A percentile compares a stretch with the other conserved stretches of the same genome.
Conservation (phyloP, 345 rosid species). For the Capsella bursapastoris region DNA sequence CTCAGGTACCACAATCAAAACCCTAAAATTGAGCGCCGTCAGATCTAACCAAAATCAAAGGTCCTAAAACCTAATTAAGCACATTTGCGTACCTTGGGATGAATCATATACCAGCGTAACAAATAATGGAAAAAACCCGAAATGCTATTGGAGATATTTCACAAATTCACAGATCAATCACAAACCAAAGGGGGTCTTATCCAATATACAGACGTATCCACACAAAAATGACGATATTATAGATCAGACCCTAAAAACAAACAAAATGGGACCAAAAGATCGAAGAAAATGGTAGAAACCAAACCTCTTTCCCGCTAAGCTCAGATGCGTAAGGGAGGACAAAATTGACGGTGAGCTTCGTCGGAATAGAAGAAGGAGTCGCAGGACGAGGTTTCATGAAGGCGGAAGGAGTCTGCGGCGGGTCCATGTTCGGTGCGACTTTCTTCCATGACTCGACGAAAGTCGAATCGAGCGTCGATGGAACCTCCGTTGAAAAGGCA, state of each 20-base stretch:
- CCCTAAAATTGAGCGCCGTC: conserved; percentile 27
- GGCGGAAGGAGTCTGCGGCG: conserved; percentile 76
- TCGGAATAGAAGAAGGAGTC: conserved; percentile 63
- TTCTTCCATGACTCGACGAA: conserved; percentile 76
- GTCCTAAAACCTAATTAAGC: conserved; percentile 12
- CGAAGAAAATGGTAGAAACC: conserved; percentile 6
- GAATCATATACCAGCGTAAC: background rate
- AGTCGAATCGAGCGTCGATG: conserved; percentile 55
- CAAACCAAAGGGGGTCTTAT: background rate
- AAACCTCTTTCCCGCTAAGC: conserved; percentile 67
- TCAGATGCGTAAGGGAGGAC: conserved; percentile 74
- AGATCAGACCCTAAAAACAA: conserved; percentile 22
- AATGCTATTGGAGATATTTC: conserved; percentile 9
- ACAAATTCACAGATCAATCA: conserved; percentile 25
- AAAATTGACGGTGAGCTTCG: conserved; percentile 85
- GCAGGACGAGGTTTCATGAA: conserved; percentile 74
- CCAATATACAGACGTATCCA: conserved; percentile 22
- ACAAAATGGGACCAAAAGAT: background rate
- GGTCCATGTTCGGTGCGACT: conserved; percentile 70
- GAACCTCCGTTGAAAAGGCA: conserved; percentile 56
- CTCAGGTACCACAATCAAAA: conserved; percentile 8
- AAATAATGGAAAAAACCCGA: conserved; percentile 9
- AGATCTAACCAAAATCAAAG: conserved; percentile 38
- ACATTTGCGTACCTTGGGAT: conserved; percentile 14
- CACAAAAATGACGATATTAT: background rate